These are phyloP conservation scores for Penicillium aurantiogriseum DNA, from an alignment of 2,329 filamentous ascomycete genomes.

Conservation along the genomic window DNA sequence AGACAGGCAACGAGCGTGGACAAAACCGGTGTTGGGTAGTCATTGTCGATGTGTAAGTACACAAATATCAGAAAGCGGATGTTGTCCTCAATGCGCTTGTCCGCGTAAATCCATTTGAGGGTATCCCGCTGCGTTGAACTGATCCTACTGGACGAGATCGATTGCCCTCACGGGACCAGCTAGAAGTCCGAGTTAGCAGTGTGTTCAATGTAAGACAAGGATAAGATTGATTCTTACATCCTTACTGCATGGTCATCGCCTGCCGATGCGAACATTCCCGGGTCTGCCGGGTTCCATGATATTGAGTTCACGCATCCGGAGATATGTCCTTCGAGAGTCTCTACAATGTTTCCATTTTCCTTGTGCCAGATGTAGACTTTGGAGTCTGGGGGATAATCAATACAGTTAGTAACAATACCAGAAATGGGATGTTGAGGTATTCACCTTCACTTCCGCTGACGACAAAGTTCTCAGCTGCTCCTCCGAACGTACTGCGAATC, in stretches of 20 bases:
- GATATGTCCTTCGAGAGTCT: slow-evolving; percentile 71
- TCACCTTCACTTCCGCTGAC: slow-evolving; percentile 86
- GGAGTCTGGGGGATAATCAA: slow-evolving; percentile 51
- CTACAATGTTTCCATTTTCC: slow-evolving; percentile 71
- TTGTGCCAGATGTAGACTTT: slow-evolving; percentile 89
- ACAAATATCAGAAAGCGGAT: slow-evolving; percentile 28
- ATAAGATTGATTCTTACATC: slow-evolving; percentile 62
- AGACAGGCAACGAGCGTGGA: slow-evolving; percentile 2
- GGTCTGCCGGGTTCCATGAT: slow-evolving; percentile 81
- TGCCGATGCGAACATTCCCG: slow-evolving; percentile 82
- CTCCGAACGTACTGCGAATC: slow-evolving; percentile 81
- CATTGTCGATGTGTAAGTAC: neutral
- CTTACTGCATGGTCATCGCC: slow-evolving; percentile 83
- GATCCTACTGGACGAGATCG: slow-evolving; percentile 24
- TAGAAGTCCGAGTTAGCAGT: slow-evolving; percentile 16
- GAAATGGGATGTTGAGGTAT: slow-evolving; percentile 13
- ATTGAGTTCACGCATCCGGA: slow-evolving; percentile 80
- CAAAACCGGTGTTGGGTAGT: neutral
- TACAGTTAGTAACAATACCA: slow-evolving; percentile 20
- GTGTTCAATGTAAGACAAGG: neutral
- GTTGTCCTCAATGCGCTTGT: slow-evolving; percentile 45
- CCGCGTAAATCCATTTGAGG: slow-evolving; percentile 37
- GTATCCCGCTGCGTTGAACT: slow-evolving; percentile 30
- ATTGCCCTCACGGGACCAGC: slow-evolving; percentile 39
- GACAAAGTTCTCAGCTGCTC: slow-evolving; percentile 87